phyloP scores from a whole-genome alignment of 2,329 filamentous ascomycete genomes.

The Claviceps sp. region DNA sequence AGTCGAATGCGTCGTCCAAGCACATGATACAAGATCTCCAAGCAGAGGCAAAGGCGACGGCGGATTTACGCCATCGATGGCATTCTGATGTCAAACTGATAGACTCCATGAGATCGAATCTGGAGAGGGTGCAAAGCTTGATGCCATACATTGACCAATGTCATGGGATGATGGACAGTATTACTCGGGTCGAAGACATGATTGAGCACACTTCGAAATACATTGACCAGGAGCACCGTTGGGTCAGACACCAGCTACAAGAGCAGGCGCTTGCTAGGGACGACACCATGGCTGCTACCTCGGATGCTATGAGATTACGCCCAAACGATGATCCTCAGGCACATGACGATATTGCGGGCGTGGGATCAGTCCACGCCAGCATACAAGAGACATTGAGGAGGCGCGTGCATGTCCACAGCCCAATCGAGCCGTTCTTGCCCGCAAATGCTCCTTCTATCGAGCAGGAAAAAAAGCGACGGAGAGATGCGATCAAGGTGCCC shows the following conservation, averaged over 20 bases:
- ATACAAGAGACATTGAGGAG: background rate
- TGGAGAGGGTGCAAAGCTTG: conserved; percentile 12
- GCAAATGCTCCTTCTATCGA: conserved; percentile 18
- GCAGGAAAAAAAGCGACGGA: conserved; percentile 23
- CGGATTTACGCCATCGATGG: conserved; percentile 14
- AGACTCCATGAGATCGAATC: conserved; percentile 12
- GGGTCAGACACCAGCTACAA: conserved; percentile 16
- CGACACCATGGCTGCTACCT: background rate
- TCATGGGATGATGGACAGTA: conserved; percentile 13
- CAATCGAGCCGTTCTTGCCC: conserved; percentile 9
- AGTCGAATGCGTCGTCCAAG: conserved; percentile 5
- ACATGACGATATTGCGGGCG: background rate
- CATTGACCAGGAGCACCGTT: conserved; percentile 15
- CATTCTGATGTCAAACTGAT: conserved; percentile 16
- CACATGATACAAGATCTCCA: conserved; percentile 13
- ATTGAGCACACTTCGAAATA: conserved; percentile 18
- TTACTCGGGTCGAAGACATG: conserved; percentile 15
- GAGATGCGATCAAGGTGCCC: conserved; percentile 16
- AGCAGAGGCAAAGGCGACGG: conserved; percentile 8
- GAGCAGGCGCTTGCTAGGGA: background rate
- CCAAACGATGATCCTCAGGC: background rate
- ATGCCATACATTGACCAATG: conserved; percentile 14
- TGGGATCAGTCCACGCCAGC: background rate
- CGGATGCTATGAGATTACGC: background rate
- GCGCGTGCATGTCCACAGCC: conserved; percentile 6